phyloP scores from a whole-genome alignment of 2,329 filamentous ascomycete species.

The Corynespora cassiicola region DNA sequence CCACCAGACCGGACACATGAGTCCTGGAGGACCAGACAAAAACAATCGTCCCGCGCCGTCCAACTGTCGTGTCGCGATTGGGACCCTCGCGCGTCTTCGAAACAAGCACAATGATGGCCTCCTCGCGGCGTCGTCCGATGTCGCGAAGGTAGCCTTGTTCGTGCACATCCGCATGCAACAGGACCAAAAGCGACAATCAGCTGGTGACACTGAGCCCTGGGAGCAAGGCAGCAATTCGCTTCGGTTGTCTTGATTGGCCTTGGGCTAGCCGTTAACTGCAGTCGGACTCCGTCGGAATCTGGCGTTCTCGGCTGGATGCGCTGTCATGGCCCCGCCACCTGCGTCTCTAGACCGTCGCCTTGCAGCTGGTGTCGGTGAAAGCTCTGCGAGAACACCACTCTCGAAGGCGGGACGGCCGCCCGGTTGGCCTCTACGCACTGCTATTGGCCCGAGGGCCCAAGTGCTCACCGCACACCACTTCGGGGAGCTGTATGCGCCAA shows the following conservation, averaged over 20 bases:
- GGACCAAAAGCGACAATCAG: too few species aligned
- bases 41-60: not conserved
- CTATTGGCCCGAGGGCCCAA: constrained; percentile 22
- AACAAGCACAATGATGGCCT: too few species aligned
- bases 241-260: constrained; percentile 25
- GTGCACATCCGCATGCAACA: constrained; percentile 4
- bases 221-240: constrained; percentile 28
- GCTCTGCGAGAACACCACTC: constrained; percentile 21
- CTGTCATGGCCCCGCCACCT: constrained; percentile 34
- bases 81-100: too few species aligned
- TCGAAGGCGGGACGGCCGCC: constrained; percentile 9
- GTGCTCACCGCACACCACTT: constrained; percentile 34
- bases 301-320: constrained; percentile 36
- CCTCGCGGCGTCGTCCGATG: too few species aligned
- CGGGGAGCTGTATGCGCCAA: constrained; percentile 33
- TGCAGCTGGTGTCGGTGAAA: constrained; percentile 40
- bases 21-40: too few species aligned
- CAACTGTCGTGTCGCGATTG: not conserved
- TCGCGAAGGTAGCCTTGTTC: not conserved
- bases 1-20: too few species aligned
- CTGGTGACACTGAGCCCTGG: constrained; percentile 22
- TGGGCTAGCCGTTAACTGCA: constrained; percentile 25
- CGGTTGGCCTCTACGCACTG: not conserved
- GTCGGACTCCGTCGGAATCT: constrained; percentile 22
- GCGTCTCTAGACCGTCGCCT: constrained; percentile 20